A percentile compares a stretch with the other conserved stretches of the same genome.
Evolutionary conservation across 768 basidiomycete genomes (phyloP).

Genomic region (Naganishia randhawae): DNA sequence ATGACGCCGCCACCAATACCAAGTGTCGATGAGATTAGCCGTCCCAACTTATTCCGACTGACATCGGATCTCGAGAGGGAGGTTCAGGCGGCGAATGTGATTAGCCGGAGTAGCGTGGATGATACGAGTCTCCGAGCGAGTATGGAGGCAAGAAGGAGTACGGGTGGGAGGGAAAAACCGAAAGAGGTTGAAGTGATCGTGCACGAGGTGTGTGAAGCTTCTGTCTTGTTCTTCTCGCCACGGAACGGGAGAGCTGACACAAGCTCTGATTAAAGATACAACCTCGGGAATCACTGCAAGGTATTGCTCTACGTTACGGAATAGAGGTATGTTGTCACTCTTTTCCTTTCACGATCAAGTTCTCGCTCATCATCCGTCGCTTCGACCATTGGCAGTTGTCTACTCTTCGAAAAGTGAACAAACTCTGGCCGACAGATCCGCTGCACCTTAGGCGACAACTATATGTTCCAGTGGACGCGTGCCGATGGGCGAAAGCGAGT

Average conservation of each 20-base stretch:
- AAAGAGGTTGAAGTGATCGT: slow-evolving; percentile 50
- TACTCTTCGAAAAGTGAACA: slow-evolving; percentile 79
- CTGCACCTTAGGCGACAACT: slow-evolving; percentile 80
- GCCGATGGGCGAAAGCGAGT: slow-evolving; percentile 45
- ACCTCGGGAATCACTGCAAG: slow-evolving; percentile 73
- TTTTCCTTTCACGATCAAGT: neutral
- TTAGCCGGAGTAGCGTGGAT: slow-evolving; percentile 33
- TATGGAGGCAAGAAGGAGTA: slow-evolving; percentile 40
- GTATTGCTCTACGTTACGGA: slow-evolving; percentile 84
- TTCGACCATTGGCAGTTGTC: slow-evolving; percentile 51
- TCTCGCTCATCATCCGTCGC: neutral
- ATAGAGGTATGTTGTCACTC: slow-evolving; percentile 58
- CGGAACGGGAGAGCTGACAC: neutral
- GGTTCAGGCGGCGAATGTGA: slow-evolving; percentile 35
- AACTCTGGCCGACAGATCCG: slow-evolving; percentile 87
- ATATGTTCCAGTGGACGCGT: slow-evolving; percentile 64
- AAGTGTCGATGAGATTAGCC: slow-evolving; percentile 15
- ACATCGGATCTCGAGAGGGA: slow-evolving; percentile 45
- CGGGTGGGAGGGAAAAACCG: slow-evolving; percentile 21
- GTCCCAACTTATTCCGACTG: slow-evolving; percentile 32
- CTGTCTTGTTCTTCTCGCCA: neutral
- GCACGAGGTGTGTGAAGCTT: slow-evolving; percentile 36
- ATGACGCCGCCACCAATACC: neutral
- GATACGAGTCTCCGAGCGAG: slow-evolving; percentile 40
- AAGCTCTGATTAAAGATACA: slow-evolving; percentile 51